Conservation (phyloP, 78 protist genomes). For the Dictyostelium citrinum region DNA sequence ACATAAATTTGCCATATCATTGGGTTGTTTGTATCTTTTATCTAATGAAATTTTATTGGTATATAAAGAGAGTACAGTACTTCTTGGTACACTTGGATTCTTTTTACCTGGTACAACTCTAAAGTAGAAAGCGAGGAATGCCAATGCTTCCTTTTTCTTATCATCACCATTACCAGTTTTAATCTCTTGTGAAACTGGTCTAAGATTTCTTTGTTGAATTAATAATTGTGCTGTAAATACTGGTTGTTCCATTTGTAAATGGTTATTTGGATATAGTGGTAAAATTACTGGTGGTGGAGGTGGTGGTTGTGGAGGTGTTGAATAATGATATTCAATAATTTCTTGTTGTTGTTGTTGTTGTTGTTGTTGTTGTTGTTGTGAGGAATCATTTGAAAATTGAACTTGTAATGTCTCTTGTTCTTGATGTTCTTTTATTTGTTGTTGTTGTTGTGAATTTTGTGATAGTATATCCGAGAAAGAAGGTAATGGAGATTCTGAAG, state of each 20-base stretch:
- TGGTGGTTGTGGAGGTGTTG: neutral
- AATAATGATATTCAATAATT: neutral
- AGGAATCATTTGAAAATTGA: neutral
- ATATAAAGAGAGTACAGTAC: slow-evolving; percentile 35
- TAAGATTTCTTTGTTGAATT: slow-evolving; percentile 45
- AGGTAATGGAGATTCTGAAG: neutral
- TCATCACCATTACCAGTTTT: slow-evolving; percentile 7
- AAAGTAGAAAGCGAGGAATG: slow-evolving; percentile 40
- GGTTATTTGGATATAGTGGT: neutral
- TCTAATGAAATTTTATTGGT: slow-evolving; percentile 14
- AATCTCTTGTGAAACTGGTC: slow-evolving; percentile 57
- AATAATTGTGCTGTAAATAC: slow-evolving; percentile 21
- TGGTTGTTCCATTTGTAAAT: slow-evolving; percentile 1
- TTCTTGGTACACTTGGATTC: slow-evolving; percentile 3
- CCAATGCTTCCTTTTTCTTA: slow-evolving; percentile 61
- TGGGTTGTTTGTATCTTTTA: slow-evolving; percentile 51
- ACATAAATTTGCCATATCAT: slow-evolving; percentile 74
- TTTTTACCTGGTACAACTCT: slow-evolving; percentile 26
- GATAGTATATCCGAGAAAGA: neutral
- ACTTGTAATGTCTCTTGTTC: neutral
- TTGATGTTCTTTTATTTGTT: neutral
- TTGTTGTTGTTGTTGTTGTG: neutral
- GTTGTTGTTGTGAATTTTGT: neutral
- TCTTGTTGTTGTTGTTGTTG: neutral
- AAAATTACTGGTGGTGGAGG: slow-evolving; percentile 1